Evolutionary conservation across 2,329 filamentous ascomycete genomes (phyloP).

Genomic region (Thelonectria rubi): DNA sequence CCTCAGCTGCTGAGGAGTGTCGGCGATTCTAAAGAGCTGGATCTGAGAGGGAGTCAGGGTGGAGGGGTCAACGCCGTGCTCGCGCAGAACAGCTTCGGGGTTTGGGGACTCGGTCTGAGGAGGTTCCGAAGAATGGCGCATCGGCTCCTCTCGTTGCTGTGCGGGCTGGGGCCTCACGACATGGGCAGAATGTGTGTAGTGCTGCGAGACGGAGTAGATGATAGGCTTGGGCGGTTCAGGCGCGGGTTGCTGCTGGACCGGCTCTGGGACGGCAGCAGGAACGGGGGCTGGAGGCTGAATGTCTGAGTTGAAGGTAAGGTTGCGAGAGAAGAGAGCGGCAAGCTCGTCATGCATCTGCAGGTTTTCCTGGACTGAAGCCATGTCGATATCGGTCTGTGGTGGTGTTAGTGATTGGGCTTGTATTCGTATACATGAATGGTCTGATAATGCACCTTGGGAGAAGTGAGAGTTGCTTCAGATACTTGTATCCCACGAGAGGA

Average conservation of each 20-base stretch:
- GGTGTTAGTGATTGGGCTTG: conserved; percentile 25
- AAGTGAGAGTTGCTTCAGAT: conserved; percentile 1
- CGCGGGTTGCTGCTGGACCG: conserved; percentile 41
- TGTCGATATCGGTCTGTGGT: conserved; percentile 35
- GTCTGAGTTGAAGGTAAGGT: conserved; percentile 70
- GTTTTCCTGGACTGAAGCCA: conserved; percentile 54
- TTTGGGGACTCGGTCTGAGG: conserved; percentile 58
- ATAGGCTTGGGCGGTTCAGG: conserved; percentile 57
- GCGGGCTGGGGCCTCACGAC: conserved; percentile 48
- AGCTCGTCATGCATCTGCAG: conserved; percentile 83
- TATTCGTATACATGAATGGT: neutral
- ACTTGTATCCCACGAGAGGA: neutral
- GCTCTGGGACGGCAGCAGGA: neutral
- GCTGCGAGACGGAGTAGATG: conserved; percentile 79
- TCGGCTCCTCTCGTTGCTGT: conserved; percentile 46
- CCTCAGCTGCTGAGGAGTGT: conserved; percentile 74
- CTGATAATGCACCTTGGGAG: conserved; percentile 27
- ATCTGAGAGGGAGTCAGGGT: conserved; percentile 78
- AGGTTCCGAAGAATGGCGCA: conserved; percentile 61
- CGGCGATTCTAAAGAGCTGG: conserved; percentile 80
- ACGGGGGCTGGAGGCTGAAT: conserved; percentile 35
- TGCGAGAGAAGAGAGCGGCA: conserved; percentile 78
- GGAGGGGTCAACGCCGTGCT: conserved; percentile 74
- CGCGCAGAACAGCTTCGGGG: conserved; percentile 66
- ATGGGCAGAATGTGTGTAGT: conserved; percentile 86